A percentile compares a stretch with the other conserved stretches of the same genome.
Evolutionary conservation across 805 yeast genomes (phyloP).

Genomic region (Ogataea paraovalis): DNA sequence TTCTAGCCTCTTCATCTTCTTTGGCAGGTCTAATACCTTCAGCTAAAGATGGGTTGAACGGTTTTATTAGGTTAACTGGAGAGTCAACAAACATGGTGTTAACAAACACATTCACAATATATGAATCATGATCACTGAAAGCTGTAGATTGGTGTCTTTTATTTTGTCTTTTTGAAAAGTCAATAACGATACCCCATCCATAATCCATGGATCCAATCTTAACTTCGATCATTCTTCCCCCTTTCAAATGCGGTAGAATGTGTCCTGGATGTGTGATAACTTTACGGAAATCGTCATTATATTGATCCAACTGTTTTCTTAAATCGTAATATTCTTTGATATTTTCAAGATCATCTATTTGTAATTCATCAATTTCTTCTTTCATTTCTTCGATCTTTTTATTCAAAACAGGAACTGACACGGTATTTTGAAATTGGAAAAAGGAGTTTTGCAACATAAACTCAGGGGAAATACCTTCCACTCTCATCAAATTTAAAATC

Average conservation of each 20-base stretch:
- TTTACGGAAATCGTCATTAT: slow-evolving; percentile 71
- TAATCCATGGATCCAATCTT: slow-evolving; percentile 62
- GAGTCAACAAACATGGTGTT: slow-evolving; percentile 75
- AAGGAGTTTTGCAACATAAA: slow-evolving; percentile 93
- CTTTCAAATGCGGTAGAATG: slow-evolving; percentile 75
- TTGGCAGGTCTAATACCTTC: slow-evolving; percentile 85
- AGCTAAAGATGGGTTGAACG: slow-evolving; percentile 72
- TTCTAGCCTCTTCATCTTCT: slow-evolving; percentile 64
- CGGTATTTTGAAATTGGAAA: slow-evolving; percentile 90
- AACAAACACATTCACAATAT: slow-evolving; percentile 80
- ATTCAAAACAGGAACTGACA: slow-evolving; percentile 84
- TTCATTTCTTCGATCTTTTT: slow-evolving; percentile 54
- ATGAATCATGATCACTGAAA: slow-evolving; percentile 83
- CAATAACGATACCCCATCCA: slow-evolving; percentile 95
- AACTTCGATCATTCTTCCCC: slow-evolving; percentile 80
- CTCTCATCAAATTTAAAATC: slow-evolving; percentile 94
- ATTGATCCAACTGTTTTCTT: slow-evolving; percentile 63
- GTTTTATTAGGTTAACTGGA: slow-evolving; percentile 77
- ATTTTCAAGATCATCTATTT: slow-evolving; percentile 68
- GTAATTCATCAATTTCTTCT: slow-evolving; percentile 42
- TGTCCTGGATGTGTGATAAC: slow-evolving; percentile 91
- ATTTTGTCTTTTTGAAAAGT: slow-evolving; percentile 59
- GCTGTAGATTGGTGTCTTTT: slow-evolving; percentile 55
- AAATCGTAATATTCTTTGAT: slow-evolving; percentile 82
- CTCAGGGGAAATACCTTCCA: slow-evolving; percentile 97